Percentiles rank a stretch among this genome's conserved stretches.
Evolutionary conservation across 192 early-diverging fungal genomes (phyloP).

Genomic region (Backusella morwellensis): DNA sequence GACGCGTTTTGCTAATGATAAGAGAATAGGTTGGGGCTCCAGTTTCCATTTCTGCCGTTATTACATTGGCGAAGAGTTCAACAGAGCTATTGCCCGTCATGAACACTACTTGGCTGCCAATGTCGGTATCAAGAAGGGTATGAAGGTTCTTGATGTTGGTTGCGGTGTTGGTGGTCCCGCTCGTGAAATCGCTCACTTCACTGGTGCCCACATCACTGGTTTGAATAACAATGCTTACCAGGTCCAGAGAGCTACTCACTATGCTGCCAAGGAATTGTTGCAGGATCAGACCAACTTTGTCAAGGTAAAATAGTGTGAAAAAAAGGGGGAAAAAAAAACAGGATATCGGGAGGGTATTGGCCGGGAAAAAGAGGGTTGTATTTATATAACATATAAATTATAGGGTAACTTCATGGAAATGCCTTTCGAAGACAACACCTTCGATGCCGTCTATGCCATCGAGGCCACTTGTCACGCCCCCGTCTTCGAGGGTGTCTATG

Average conservation of each 20-base stretch:
- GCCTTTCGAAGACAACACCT: slow-evolving; percentile 76
- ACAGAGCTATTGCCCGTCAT: slow-evolving; percentile 83
- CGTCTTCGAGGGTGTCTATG: slow-evolving; percentile 80
- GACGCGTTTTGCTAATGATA: background rate
- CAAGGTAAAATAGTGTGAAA: slow-evolving; percentile 34
- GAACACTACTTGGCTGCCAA: slow-evolving; percentile 84
- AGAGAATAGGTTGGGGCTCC: slow-evolving; percentile 73
- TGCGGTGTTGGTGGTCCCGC: slow-evolving; percentile 96
- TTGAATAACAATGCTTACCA: slow-evolving; percentile 98
- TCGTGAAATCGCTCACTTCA: slow-evolving; percentile 89
- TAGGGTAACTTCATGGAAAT: slow-evolving; percentile 90
- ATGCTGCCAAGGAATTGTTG: slow-evolving; percentile 69
- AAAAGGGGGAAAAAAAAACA: background rate
- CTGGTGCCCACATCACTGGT: slow-evolving; percentile 88
- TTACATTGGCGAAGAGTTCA: slow-evolving; percentile 72
- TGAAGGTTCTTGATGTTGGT: slow-evolving; percentile 87
- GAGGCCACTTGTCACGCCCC: slow-evolving; percentile 94
- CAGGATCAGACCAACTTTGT: slow-evolving; percentile 46
- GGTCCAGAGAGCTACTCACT: slow-evolving; percentile 72
- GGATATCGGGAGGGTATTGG: background rate
- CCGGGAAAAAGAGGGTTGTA: background rate
- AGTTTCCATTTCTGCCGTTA: slow-evolving; percentile 93
- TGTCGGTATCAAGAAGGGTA: slow-evolving; percentile 64
- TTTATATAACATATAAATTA: background rate
- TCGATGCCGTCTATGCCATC: slow-evolving; percentile 94